phyloP scores from a whole-genome alignment of 208 protist species.

The Endotrypanum monterogeii region DNA sequence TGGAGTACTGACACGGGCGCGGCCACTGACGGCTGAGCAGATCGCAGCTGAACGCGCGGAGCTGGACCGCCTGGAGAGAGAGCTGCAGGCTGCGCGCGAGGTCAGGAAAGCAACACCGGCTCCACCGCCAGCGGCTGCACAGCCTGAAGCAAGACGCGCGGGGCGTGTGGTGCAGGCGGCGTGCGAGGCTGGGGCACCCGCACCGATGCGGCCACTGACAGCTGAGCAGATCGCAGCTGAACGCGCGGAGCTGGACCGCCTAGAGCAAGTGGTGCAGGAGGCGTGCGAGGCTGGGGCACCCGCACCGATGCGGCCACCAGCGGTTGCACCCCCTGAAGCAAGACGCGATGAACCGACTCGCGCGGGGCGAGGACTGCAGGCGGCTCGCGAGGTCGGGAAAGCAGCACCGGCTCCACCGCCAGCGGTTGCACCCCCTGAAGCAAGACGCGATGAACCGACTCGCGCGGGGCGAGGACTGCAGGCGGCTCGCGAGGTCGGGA shows the following conservation, averaged over 20 bases:
- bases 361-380: too few relatives aligned
- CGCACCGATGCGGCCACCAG: too few relatives aligned
- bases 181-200: not conserved
- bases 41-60: conserved; percentile 1
- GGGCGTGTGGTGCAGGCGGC: not conserved
- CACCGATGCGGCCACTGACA: not conserved
- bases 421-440: too few relatives aligned
- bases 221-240: conserved; percentile 12
- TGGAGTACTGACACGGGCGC: not conserved
- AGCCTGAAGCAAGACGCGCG: not conserved
- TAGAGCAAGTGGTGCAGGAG: not conserved
- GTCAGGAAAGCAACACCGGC: not conserved
- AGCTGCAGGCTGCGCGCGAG: not conserved
- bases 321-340: too few relatives aligned
- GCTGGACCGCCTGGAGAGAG: conserved; percentile 5
- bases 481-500: too few relatives aligned
- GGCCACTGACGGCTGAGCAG: conserved; percentile 17
- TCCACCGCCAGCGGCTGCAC: conserved; percentile 2
- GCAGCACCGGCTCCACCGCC: too few relatives aligned
- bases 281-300: too few relatives aligned
- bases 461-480: too few relatives aligned
- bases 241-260: not conserved
- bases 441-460: too few relatives aligned
- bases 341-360: too few relatives aligned
- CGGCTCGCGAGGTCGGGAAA: too few relatives aligned